Percentiles rank a stretch among this genome's conserved stretches.
Evolutionary conservation across 495 filamentous ascomycete species (phyloP).

Genomic region (Xylaria telfairii): DNA sequence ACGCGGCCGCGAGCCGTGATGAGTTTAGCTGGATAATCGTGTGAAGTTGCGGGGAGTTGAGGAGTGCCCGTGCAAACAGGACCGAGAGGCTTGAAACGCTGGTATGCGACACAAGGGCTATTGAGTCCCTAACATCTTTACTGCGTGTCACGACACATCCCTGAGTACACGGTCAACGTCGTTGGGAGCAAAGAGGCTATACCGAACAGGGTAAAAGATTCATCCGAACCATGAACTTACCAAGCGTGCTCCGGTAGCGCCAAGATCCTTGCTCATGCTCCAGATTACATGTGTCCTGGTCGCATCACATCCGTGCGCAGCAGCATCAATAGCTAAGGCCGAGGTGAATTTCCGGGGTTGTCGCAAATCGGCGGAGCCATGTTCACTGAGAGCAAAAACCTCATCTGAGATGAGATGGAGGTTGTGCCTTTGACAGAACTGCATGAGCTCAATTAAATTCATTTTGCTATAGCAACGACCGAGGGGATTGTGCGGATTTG

Average conservation of each 20-base stretch:
- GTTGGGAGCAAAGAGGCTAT: not conserved
- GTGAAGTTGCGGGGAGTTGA: not conserved
- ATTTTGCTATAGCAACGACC: not conserved
- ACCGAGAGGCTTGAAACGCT: not conserved
- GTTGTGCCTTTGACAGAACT: not conserved
- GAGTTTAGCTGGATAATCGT: slow-evolving; percentile 5
- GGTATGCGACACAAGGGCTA: not conserved
- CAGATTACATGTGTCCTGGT: not conserved
- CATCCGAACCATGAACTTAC: not conserved
- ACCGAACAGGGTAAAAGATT: not conserved
- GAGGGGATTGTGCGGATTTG: not conserved
- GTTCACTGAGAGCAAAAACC: not conserved
- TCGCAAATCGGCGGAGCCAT: not conserved
- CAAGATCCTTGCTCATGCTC: not conserved
- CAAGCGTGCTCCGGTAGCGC: not conserved
- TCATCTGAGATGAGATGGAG: not conserved
- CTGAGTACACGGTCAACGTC: not conserved
- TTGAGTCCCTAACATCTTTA: not conserved
- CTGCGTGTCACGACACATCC: not conserved
- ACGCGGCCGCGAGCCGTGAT: not conserved
- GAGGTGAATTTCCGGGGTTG: not conserved
- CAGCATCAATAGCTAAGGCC: not conserved
- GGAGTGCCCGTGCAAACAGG: not conserved
- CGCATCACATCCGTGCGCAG: not conserved
- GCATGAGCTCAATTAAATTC: not conserved